Evolutionary conservation across 192 early-diverging fungal genomes (phyloP).

Genomic region (Backusella morwellensis): DNA sequence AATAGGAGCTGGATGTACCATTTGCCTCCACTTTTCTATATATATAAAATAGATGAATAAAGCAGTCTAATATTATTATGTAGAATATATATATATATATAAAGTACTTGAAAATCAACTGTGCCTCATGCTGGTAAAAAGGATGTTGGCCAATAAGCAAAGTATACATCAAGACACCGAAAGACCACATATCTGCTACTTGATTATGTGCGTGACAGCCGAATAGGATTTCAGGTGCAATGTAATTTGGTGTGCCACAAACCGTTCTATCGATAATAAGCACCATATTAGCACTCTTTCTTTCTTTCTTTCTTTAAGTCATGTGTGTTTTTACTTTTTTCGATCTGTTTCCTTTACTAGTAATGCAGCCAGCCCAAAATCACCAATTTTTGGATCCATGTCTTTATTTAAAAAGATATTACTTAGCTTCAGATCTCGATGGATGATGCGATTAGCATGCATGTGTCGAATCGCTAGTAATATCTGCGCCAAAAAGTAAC

Average conservation of each 20-base stretch:
- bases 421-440: conserved; percentile 94
- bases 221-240: conserved; percentile 94
- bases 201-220: conserved; percentile 82
- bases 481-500: conserved; percentile 84
- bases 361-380: conserved; percentile 93
- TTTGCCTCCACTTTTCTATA: conserved; percentile 67
- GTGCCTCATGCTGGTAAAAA: conserved; percentile 79
- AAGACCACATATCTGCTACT: conserved; percentile 94
- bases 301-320: conserved; percentile 10
- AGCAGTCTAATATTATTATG: no score
- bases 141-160: conserved; percentile 87
- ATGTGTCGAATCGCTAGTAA: conserved; percentile 78
- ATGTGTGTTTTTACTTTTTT: conserved; percentile 61
- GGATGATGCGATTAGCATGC: conserved; percentile 79
- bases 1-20: conserved; percentile 62
- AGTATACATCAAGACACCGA: conserved; percentile 91
- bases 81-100: no score
- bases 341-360: conserved; percentile 78
- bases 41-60: neutral
- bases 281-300: neutral
- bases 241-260: conserved; percentile 96
- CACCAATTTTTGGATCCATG: conserved; percentile 88
- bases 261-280: conserved; percentile 62
- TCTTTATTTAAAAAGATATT: conserved; percentile 85
- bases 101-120: conserved; percentile 70